phyloP scores from a whole-genome alignment of 1,139 yeast genomes.

The Sugiyamaella xylanicola region DNA sequence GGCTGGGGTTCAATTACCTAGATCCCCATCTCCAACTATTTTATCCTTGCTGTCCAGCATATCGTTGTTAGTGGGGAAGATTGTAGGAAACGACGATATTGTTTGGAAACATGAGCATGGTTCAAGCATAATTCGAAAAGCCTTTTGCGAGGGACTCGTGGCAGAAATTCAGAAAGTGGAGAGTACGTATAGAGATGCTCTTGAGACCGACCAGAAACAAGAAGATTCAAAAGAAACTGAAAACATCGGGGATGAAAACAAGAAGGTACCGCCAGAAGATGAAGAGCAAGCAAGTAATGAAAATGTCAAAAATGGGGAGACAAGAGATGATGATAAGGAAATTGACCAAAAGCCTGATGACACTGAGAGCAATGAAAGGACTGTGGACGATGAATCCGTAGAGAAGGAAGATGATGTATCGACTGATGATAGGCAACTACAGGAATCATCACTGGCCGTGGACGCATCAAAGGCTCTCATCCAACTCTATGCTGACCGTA shows the following conservation, averaged over 20 bases:
- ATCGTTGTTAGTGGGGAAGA: constrained; percentile 1
- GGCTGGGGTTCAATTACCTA: constrained; percentile 2
- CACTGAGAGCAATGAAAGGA: too few species aligned
- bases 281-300: too few species aligned
- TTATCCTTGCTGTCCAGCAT: constrained; percentile 3
- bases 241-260: too few species aligned
- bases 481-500: constrained; percentile 19
- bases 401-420: too few species aligned
- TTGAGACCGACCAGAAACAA: background rate
- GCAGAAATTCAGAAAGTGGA: background rate
- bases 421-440: too few species aligned
- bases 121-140: background rate
- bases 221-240: too few species aligned
- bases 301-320: too few species aligned
- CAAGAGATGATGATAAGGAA: too few species aligned
- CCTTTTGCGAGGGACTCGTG: background rate
- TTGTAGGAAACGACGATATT: constrained; percentile 16
- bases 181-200: background rate
- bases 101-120: constrained; percentile 9
- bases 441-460: background rate
- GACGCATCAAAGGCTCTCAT: background rate
- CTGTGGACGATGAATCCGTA: too few species aligned
- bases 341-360: too few species aligned
- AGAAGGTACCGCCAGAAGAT: too few species aligned
- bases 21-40: constrained; percentile 15